A percentile compares a stretch with the other conserved stretches of the same genome.
These are phyloP conservation scores for Capsicum pubescens DNA, from an alignment of 257 asterid genomes.

Conservation along the genomic window DNA sequence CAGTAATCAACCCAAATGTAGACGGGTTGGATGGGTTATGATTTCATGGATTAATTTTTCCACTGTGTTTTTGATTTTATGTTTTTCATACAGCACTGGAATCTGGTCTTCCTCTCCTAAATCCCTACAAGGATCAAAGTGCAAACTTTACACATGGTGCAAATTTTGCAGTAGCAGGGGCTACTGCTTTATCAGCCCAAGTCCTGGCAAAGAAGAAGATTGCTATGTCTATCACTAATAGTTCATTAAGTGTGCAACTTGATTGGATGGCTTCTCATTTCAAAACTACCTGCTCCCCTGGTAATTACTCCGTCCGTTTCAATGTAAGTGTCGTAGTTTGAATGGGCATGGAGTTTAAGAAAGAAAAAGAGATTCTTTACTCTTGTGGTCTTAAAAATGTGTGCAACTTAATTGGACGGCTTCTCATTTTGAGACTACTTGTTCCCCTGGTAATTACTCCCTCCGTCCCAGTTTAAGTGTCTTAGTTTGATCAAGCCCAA, in stretches of 20 bases:
- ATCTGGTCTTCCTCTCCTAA: conserved; percentile 32
- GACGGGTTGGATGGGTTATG: no score
- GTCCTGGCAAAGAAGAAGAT: background rate
- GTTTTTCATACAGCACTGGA: conserved; percentile 23
- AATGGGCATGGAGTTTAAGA: no score
- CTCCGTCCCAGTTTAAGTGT: no score
- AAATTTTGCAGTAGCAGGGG: background rate
- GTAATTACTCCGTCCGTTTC: background rate
- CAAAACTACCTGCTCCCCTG: background rate
- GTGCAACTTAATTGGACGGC: no score
- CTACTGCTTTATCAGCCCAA: conserved; percentile 13
- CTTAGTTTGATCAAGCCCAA: no score
- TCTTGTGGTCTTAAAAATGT: no score
- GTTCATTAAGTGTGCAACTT: background rate
- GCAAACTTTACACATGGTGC: conserved; percentile 21
- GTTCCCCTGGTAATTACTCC: no score
- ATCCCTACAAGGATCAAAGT: conserved; percentile 18
- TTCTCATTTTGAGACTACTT: no score
- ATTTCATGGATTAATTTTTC: no score
- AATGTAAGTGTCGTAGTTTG: no score
- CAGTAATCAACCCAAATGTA: no score
- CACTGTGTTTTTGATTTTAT: background rate
- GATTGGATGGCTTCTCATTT: conserved; percentile 15
- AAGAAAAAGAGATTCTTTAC: no score
- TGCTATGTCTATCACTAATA: background rate